phyloP scores from a whole-genome alignment of 2,329 filamentous ascomycete genomes.

The Fusarium fracticaudum region DNA sequence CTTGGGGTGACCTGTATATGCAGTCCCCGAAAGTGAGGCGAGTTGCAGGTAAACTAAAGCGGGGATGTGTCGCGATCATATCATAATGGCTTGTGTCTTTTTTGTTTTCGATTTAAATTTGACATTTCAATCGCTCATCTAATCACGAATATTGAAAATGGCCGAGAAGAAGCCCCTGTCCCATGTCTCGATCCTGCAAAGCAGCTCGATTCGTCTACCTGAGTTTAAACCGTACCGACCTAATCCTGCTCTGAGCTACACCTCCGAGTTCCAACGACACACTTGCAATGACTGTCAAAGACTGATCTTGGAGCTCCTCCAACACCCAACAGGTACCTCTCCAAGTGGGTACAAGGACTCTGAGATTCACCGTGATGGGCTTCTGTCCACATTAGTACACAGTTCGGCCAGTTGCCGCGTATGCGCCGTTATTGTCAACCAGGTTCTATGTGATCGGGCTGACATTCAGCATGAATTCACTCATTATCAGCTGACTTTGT shows the following conservation, averaged over 20 bases:
- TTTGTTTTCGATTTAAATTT: not conserved
- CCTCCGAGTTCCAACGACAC: not conserved
- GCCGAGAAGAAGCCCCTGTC: accelerated
- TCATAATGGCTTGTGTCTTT: not conserved
- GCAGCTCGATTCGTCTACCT: not conserved
- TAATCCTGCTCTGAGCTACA: not conserved
- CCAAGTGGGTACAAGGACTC: accelerated
- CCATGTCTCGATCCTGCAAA: not conserved
- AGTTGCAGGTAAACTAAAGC: not conserved
- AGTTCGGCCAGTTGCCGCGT: not conserved
- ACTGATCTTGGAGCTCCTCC: not conserved
- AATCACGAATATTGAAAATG: not conserved
- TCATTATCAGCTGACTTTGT: not conserved
- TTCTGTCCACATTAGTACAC: not conserved
- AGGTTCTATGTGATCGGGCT: not conserved
- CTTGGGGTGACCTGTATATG: not conserved
- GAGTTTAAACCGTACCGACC: accelerated
- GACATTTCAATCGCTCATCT: too few species aligned
- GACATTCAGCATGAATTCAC: not conserved
- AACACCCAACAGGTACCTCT: not conserved
- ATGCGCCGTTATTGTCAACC: not conserved
- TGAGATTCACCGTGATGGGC: not conserved
- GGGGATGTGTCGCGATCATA: not conserved
- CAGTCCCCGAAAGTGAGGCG: not conserved
- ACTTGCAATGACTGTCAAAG: not conserved